These are phyloP conservation scores for Candida boleticola DNA, from an alignment of 805 yeast species.

Conservation along the genomic window DNA sequence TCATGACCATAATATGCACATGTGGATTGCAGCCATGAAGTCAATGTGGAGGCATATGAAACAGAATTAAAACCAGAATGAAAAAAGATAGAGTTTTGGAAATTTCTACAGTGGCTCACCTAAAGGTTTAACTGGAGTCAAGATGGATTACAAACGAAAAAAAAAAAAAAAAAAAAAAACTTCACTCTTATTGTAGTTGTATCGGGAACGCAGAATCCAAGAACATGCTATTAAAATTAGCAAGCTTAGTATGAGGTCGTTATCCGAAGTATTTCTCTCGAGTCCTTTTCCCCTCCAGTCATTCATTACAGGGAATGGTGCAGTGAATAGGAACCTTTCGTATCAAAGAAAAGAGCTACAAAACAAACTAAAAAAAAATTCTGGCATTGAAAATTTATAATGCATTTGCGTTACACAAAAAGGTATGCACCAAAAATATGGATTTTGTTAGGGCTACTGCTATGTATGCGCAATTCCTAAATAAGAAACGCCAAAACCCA, in stretches of 20 bases:
- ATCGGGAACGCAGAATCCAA: slow-evolving; percentile 42
- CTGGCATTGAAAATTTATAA: not conserved
- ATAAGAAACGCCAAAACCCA: too few relatives aligned
- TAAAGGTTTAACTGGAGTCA: too few relatives aligned
- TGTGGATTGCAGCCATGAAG: too few relatives aligned
- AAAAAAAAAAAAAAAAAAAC: too few relatives aligned
- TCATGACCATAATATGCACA: not conserved
- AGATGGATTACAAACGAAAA: not conserved
- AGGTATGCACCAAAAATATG: too few relatives aligned
- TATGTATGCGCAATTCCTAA: too few relatives aligned
- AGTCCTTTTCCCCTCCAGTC: slow-evolving; percentile 42
- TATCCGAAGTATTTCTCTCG: slow-evolving; percentile 26
- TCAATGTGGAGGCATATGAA: too few relatives aligned
- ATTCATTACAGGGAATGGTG: slow-evolving; percentile 32
- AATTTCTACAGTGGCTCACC: too few relatives aligned
- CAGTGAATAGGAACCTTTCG: slow-evolving; percentile 41
- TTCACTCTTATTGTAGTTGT: too few relatives aligned
- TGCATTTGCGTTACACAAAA: not conserved
- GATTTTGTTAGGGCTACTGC: slow-evolving; percentile 1
- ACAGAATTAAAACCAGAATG: too few relatives aligned
- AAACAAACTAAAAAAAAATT: slow-evolving; percentile 5
- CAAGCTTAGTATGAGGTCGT: slow-evolving; percentile 36
- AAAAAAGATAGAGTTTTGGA: too few relatives aligned
- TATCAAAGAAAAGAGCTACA: slow-evolving; percentile 28
- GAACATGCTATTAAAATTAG: slow-evolving; percentile 15